phyloP scores from a whole-genome alignment of 306 rosid species.

The Medicago arabica region DNA sequence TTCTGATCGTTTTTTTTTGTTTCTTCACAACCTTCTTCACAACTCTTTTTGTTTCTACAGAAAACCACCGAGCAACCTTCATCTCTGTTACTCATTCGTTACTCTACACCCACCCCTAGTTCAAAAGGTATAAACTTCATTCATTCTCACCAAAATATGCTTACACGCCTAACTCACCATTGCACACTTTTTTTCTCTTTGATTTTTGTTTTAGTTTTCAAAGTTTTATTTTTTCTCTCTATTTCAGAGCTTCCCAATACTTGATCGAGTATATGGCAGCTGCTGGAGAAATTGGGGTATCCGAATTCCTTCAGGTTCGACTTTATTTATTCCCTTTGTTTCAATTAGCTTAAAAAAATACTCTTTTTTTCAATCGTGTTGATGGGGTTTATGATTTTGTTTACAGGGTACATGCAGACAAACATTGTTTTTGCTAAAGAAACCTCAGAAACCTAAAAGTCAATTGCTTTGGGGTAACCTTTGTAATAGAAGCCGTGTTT shows the following conservation, averaged over 20 bases:
- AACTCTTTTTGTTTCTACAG: not conserved
- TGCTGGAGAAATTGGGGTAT: constrained; percentile 55
- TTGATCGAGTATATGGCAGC: constrained; percentile 53
- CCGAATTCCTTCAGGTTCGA: constrained; percentile 64
- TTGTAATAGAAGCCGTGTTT: constrained; percentile 13
- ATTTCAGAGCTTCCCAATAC: constrained; percentile 25
- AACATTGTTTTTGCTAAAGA: constrained; percentile 49
- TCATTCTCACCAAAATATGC: not conserved
- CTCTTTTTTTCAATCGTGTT: not conserved
- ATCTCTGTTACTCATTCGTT: not conserved
- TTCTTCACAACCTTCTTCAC: not conserved
- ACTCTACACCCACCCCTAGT: not conserved
- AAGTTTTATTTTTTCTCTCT: not conserved
- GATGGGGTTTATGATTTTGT: constrained; percentile 32
- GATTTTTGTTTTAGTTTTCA: not conserved
- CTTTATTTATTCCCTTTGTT: constrained; percentile 14
- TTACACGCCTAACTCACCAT: not conserved
- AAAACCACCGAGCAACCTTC: not conserved
- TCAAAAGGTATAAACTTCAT: not conserved
- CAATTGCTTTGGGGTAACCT: constrained; percentile 60
- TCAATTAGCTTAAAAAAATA: not conserved
- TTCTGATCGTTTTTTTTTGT: not conserved
- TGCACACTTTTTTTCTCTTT: not conserved
- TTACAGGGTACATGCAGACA: constrained; percentile 63
- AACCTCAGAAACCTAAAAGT: constrained; percentile 47